Conservation (phyloP, 2,329 filamentous ascomycete genomes). For the Tolypocladium pustulatum region DNA sequence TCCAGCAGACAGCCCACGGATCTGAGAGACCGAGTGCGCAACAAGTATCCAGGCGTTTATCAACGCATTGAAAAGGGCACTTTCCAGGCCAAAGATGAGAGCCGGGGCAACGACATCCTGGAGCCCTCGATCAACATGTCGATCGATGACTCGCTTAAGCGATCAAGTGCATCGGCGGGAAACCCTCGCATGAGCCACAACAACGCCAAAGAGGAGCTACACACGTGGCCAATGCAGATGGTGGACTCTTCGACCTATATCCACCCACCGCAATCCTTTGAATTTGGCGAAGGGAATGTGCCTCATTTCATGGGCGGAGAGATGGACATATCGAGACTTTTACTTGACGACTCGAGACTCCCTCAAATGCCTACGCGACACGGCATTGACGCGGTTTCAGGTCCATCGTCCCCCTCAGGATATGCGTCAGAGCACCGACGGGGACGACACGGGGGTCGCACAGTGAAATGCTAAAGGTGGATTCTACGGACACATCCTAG, state of each 20-base stretch:
- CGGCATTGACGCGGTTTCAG: slow-evolving; percentile 13
- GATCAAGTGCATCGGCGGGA: slow-evolving; percentile 25
- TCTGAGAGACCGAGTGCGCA: slow-evolving; percentile 50
- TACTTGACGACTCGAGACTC: slow-evolving; percentile 41
- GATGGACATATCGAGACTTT: slow-evolving; percentile 51
- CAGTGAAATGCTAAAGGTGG: slow-evolving; percentile 8
- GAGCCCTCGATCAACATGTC: slow-evolving; percentile 42
- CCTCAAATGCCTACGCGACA: slow-evolving; percentile 13
- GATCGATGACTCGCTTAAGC: slow-evolving; percentile 34
- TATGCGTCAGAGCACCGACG: slow-evolving; percentile 8
- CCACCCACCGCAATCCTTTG: slow-evolving; percentile 21
- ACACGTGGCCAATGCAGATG: slow-evolving; percentile 29
- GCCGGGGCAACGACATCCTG: slow-evolving; percentile 30
- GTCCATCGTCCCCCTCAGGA: slow-evolving; percentile 12
- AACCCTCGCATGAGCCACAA: slow-evolving; percentile 28
- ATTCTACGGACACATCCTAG: background rate
- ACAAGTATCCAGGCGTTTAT: slow-evolving; percentile 52
- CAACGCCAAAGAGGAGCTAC: slow-evolving; percentile 36
- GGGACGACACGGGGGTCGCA: slow-evolving; percentile 6
- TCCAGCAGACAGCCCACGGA: slow-evolving; percentile 51
- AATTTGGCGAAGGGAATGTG: slow-evolving; percentile 31
- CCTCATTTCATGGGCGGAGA: slow-evolving; percentile 36
- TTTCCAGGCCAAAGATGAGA: slow-evolving; percentile 32
- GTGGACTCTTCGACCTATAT: slow-evolving; percentile 17
- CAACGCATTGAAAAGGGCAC: slow-evolving; percentile 44